These are phyloP conservation scores for Apiospora marii DNA, from an alignment of 2,329 filamentous ascomycete species.

Conservation along the genomic window DNA sequence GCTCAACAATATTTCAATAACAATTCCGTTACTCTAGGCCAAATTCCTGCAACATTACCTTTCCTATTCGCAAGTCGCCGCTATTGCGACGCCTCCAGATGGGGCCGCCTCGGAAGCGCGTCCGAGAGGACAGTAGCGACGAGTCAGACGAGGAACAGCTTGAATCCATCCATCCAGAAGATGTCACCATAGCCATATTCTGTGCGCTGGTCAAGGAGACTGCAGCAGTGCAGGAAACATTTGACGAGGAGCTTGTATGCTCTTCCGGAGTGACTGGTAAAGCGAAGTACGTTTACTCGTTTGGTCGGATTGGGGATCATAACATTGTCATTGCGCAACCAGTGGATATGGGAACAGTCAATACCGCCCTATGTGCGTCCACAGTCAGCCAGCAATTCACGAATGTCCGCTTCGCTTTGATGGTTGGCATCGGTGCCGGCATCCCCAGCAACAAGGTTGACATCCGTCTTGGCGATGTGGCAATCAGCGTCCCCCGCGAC, in stretches of 20 bases:
- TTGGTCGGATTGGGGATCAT: slow-evolving; percentile 27
- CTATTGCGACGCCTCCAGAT: no score
- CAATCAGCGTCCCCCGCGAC: slow-evolving; percentile 32
- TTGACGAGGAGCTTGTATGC: slow-evolving; percentile 28
- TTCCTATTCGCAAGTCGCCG: no score
- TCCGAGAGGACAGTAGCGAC: background rate
- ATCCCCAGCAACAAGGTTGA: slow-evolving; percentile 31
- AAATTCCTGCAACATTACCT: no score
- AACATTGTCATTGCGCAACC: slow-evolving; percentile 29
- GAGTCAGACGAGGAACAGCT: slow-evolving; percentile 17
- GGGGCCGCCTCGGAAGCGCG: no score
- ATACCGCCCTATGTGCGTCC: slow-evolving; percentile 5
- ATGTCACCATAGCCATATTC: slow-evolving; percentile 30
- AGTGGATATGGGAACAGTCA: slow-evolving; percentile 27
- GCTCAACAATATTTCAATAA: no score
- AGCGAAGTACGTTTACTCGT: slow-evolving; percentile 27
- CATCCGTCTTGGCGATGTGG: slow-evolving; percentile 44
- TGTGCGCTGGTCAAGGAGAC: slow-evolving; percentile 29
- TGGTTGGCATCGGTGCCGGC: slow-evolving; percentile 12
- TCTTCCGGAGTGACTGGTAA: background rate
- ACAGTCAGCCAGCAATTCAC: slow-evolving; percentile 17
- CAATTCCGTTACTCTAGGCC: no score
- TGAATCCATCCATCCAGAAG: slow-evolving; percentile 2
- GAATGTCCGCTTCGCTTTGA: slow-evolving; percentile 7
- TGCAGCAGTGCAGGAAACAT: slow-evolving; percentile 26